Conservation (phyloP, 345 rosid species). For the Microthlaspi erraticum region DNA sequence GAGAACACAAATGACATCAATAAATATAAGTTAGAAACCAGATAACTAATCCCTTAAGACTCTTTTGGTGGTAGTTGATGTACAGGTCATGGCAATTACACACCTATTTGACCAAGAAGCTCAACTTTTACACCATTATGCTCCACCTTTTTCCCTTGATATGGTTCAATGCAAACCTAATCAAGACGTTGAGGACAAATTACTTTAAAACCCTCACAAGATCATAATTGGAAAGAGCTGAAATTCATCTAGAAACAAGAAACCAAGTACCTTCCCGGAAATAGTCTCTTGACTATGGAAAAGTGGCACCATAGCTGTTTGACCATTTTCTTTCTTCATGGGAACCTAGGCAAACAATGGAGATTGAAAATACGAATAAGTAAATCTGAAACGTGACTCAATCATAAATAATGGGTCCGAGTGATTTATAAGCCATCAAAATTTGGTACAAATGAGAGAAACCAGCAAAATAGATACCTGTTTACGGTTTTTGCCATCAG, state of each 20-base stretch:
- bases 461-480: constrained; percentile 55
- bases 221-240: constrained; percentile 10
- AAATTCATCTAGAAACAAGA: background rate
- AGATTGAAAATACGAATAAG: background rate
- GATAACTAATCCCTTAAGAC: constrained; percentile 5
- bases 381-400: background rate
- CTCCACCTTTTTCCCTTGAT: constrained; percentile 94
- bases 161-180: constrained; percentile 84
- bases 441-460: background rate
- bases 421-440: background rate
- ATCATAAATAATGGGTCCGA: background rate
- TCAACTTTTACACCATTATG: constrained; percentile 96
- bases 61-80: background rate
- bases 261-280: constrained; percentile 69
- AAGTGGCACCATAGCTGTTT: constrained; percentile 76
- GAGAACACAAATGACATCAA: constrained; percentile 30
- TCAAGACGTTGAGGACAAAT: constrained; percentile 4
- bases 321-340: constrained; percentile 93
- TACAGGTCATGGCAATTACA: constrained; percentile 29
- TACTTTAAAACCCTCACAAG: constrained; percentile 3
- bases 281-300: constrained; percentile 95
- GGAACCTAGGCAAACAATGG: constrained; percentile 61
- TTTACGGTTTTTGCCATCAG: constrained; percentile 87
- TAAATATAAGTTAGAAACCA: constrained; percentile 18
- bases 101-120: constrained; percentile 97